Conservation (phyloP, 441 rosid genomes). For the Dalechampia spathulata region DNA sequence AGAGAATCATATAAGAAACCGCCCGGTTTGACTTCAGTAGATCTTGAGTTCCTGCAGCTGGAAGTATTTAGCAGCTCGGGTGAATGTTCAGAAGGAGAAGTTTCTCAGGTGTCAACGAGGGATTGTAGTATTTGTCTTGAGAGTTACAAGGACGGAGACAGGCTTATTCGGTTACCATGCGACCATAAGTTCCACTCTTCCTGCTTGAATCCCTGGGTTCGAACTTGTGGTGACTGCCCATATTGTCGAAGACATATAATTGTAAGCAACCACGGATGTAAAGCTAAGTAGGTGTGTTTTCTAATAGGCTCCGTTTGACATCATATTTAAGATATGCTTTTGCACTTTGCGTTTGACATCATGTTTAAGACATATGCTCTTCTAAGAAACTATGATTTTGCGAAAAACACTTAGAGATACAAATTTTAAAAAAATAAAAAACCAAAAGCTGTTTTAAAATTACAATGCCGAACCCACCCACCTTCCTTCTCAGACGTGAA, state of each 20-base stretch:
- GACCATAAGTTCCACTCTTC: slow-evolving; percentile 59
- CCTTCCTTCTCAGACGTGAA: no score
- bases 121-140: slow-evolving; percentile 94
- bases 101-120: slow-evolving; percentile 14
- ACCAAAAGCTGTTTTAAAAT: no score
- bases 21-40: slow-evolving; percentile 59
- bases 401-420: no score
- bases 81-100: slow-evolving; percentile 16
- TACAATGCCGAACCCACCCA: no score
- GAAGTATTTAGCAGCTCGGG: slow-evolving; percentile 36
- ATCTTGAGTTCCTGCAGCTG: slow-evolving; percentile 35
- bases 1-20: slow-evolving; percentile 36
- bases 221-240: slow-evolving; percentile 85
- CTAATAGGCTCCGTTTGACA: no score
- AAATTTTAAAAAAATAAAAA: no score
- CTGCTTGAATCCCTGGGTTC: slow-evolving; percentile 88
- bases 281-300: neutral
- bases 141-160: slow-evolving; percentile 54
- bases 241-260: slow-evolving; percentile 67
- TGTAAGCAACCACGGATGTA: slow-evolving; percentile 3
- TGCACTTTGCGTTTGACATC: no score
- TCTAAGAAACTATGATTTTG: no score
- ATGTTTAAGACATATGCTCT: no score
- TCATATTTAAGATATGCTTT: no score
- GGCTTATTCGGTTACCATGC: slow-evolving; percentile 51